Percentiles rank a stretch among this genome's conserved stretches.
Evolutionary conservation across 352 stramenopile genomes (phyloP).

Genomic region (Phytophthora kernoviae): DNA sequence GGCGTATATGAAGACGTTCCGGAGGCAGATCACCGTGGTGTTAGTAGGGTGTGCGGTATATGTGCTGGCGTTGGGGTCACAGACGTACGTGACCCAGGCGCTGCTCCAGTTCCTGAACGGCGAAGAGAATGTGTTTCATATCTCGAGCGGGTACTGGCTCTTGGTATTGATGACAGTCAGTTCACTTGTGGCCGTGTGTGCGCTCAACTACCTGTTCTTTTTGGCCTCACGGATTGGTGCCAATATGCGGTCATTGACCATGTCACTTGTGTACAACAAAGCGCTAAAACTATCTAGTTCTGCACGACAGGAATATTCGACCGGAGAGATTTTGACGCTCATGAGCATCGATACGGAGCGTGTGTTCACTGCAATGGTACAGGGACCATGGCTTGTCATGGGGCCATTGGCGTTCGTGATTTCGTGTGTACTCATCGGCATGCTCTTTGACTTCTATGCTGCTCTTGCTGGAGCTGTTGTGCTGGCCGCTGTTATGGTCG

Average conservation of each 20-base stretch:
- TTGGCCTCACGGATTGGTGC: slow-evolving; percentile 36
- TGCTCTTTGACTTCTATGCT: slow-evolving; percentile 30
- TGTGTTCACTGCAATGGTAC: slow-evolving; percentile 35
- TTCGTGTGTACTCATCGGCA: slow-evolving; percentile 29
- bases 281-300: slow-evolving; percentile 67
- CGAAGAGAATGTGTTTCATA: slow-evolving; percentile 32
- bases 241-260: slow-evolving; percentile 46
- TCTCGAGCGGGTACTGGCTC: slow-evolving; percentile 36
- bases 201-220: slow-evolving; percentile 46
- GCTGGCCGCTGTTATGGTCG: slow-evolving; percentile 23
- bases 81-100: slow-evolving; percentile 31
- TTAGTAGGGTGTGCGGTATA: slow-evolving; percentile 28
- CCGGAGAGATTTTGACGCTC: slow-evolving; percentile 45
- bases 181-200: slow-evolving; percentile 30
- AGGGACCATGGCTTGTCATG: slow-evolving; percentile 35
- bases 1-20: slow-evolving; percentile 27
- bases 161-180: slow-evolving; percentile 25
- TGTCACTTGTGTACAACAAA: slow-evolving; percentile 51
- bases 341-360: slow-evolving; percentile 49
- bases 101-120: slow-evolving; percentile 37
- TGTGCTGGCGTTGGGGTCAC: slow-evolving; percentile 27
- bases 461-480: slow-evolving; percentile 15
- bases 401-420: slow-evolving; percentile 32
- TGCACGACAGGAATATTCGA: slow-evolving; percentile 40
- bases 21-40: slow-evolving; percentile 13